Evolutionary conservation across 306 rosid genomes (phyloP), one percentile per base, ranked within the genome.

Genomic region (Sphenostylis stenocarpa): DNA sequence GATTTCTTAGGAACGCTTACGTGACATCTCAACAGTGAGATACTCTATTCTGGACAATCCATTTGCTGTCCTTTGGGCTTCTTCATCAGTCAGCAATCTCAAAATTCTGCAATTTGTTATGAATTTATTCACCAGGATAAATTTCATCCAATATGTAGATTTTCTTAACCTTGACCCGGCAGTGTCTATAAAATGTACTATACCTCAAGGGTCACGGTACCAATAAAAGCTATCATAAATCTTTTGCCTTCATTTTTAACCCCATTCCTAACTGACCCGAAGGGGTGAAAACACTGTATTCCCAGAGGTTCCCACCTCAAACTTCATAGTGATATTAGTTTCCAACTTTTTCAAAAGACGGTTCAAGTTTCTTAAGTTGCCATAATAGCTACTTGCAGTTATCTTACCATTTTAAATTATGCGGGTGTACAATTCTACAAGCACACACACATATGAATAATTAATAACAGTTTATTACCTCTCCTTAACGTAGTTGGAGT

Each of bases 401-500:
- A 10, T 2, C 28, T 26, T 26, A 26, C 3, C 29, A 8, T 53
- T 23, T 53, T 23, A 12, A 24, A 56, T 24, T 56, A 56, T 23
- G 33, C 3, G 8, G 21, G 16, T 21, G 16, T 11, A 9, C 16
- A 24, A 28, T 58, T 57, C 39, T 26, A 26, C 39, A 31, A 15
- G 43, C 41, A 60, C 23, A 15, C 20, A 15, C 41, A 60, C n/a
- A n/a, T n/a, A n/a, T n/a, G n/a, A 3, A 16, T 6, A 56, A 28
- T 67, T n/a, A 28, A 75, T 15, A 13, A 6, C 0, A 15, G 44
- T 15, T 10, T 38, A 20, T 6, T 51, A 94, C 98, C 97, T 91
- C 71, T 94, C 98, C 76, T 89, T 90, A 48, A 94, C 64, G 6
- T 90, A 91, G 87, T 94, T 90, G 66, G 92, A 87, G 68, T 94